Percentiles rank a stretch among this genome's conserved stretches.
Evolutionary conservation across 108 stramenopile genomes (phyloP).

Genomic region (Skeletonema marinoi): DNA sequence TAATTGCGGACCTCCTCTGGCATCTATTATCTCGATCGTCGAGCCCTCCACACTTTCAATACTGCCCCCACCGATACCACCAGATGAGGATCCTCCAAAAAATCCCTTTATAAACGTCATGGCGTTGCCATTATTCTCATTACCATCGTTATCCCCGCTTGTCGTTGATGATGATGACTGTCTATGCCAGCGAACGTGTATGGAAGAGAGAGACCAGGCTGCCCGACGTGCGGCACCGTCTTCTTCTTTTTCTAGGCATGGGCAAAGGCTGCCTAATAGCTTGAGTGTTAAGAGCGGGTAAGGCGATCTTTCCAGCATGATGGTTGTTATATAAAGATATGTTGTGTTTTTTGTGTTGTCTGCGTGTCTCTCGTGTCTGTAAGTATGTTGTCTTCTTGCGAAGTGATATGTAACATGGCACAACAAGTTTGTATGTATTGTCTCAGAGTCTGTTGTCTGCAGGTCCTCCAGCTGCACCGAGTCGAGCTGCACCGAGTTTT

Average conservation of each 20-base stretch:
- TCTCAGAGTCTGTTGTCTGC: too few relatives aligned
- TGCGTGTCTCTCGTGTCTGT: too few relatives aligned
- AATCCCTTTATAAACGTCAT: conserved; percentile 48
- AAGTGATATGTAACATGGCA: too few relatives aligned
- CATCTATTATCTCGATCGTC: conserved; percentile 47
- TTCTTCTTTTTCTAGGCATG: conserved; percentile 74
- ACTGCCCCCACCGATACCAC: neutral
- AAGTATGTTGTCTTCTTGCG: too few relatives aligned
- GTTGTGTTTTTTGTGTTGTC: too few relatives aligned
- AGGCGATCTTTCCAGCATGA: conserved; percentile 25
- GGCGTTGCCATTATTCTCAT: neutral
- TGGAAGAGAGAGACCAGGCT: conserved; percentile 47
- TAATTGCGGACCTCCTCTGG: conserved; percentile 52
- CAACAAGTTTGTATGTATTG: too few relatives aligned
- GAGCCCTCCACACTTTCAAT: conserved; percentile 16
- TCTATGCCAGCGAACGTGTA: conserved; percentile 59
- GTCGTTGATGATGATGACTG: neutral
- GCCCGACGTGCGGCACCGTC: conserved; percentile 60
- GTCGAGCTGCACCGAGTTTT: too few relatives aligned
- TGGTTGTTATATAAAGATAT: too few relatives aligned
- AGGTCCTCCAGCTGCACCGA: too few relatives aligned
- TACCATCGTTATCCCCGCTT: neutral
- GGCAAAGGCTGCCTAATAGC: conserved; percentile 57
- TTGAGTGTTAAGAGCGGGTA: conserved; percentile 38
- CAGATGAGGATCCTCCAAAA: conserved; percentile 31